Percentiles rank a stretch among this genome's conserved stretches.
Evolutionary conservation across 208 protist species (phyloP).

Genomic region (Trypanosoma theileri): DNA sequence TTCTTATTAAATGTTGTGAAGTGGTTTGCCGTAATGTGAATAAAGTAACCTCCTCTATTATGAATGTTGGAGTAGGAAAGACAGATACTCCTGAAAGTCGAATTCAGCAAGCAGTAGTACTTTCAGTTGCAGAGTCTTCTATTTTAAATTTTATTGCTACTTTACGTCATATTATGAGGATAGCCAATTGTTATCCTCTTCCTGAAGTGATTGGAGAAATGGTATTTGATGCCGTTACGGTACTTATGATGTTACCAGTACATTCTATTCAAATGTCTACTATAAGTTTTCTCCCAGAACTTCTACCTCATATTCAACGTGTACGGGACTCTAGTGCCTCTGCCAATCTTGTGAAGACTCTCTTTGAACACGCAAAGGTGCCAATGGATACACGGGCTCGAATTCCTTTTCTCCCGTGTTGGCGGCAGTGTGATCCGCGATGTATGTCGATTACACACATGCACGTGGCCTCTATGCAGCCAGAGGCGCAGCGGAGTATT

Average conservation of each 20-base stretch:
- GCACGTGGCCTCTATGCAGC: slow-evolving; percentile 77
- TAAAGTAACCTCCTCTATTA: slow-evolving; percentile 68
- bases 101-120: slow-evolving; percentile 55
- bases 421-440: slow-evolving; percentile 80
- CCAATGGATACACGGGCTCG: slow-evolving; percentile 18
- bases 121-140: slow-evolving; percentile 70
- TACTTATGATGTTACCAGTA: slow-evolving; percentile 83
- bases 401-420: slow-evolving; percentile 75
- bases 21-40: slow-evolving; percentile 72
- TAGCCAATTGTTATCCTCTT: slow-evolving; percentile 22
- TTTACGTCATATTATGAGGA: slow-evolving; percentile 65
- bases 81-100: slow-evolving; percentile 32
- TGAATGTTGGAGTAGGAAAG: slow-evolving; percentile 51
- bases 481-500: slow-evolving; percentile 81
- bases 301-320: slow-evolving; percentile 69
- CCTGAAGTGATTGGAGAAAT: slow-evolving; percentile 44
- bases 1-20: slow-evolving; percentile 68
- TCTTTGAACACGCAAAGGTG: slow-evolving; percentile 72
- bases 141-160: slow-evolving; percentile 79
- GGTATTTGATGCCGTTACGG: slow-evolving; percentile 77
- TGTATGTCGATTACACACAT: slow-evolving; percentile 72
- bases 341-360: slow-evolving; percentile 54
- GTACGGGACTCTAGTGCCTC: slow-evolving; percentile 47
- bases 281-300: slow-evolving; percentile 76
- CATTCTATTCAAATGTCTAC: slow-evolving; percentile 82